phyloP scores from a whole-genome alignment of 345 rosid species.

The Euphorbia lathyris region DNA sequence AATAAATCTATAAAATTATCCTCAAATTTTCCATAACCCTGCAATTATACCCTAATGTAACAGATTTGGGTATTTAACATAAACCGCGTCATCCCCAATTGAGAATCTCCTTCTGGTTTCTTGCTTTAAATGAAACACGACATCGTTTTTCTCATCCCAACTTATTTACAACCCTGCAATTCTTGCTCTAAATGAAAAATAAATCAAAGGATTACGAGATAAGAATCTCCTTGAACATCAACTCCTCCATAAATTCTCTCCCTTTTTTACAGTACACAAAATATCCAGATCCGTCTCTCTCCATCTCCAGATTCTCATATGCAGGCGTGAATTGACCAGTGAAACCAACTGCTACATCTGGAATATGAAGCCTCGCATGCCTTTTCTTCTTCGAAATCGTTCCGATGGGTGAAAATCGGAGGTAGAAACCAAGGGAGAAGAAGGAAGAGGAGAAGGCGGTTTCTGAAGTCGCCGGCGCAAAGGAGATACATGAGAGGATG shows the following conservation, averaged over 20 bases:
- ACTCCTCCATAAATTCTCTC: constrained; percentile 85
- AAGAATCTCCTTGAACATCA: constrained; percentile 52
- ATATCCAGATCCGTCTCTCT: constrained; percentile 13
- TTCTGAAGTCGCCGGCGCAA: constrained; percentile 65
- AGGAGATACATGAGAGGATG: constrained; percentile 63
- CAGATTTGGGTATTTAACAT: too few species aligned
- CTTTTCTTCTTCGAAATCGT: not conserved
- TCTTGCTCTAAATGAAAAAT: too few species aligned
- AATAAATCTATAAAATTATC: too few species aligned
- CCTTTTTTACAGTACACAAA: constrained; percentile 88
- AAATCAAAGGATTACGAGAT: too few species aligned
- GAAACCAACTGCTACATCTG: constrained; percentile 22
- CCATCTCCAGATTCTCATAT: constrained; percentile 38
- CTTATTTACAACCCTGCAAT: too few species aligned
- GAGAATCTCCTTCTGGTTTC: too few species aligned
- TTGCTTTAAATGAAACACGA: too few species aligned
- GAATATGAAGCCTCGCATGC: not conserved
- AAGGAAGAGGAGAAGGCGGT: constrained; percentile 32
- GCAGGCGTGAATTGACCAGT: constrained; percentile 39
- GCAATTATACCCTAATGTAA: too few species aligned
- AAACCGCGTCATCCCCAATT: too few species aligned
- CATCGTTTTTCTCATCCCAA: too few species aligned
- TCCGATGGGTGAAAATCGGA: constrained; percentile 59
- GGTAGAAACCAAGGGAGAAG: constrained; percentile 35
- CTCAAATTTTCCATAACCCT: too few species aligned